Conservation (phyloP, 2,329 filamentous ascomycete genomes). For the Diaporthe sp. region DNA sequence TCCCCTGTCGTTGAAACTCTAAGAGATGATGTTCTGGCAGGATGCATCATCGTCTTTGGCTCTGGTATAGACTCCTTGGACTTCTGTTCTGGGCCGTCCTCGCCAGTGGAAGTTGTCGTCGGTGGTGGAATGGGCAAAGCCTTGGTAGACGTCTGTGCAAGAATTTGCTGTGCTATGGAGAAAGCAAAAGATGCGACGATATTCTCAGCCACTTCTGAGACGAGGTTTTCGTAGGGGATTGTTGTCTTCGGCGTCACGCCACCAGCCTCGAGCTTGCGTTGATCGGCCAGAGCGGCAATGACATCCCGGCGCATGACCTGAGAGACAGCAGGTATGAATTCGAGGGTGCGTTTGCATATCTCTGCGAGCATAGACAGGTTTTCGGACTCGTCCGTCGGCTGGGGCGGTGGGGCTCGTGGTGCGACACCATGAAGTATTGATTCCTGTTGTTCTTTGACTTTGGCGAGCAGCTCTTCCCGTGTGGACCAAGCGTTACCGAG, state of each 20-base stretch:
- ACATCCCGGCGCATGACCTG: constrained; percentile 86
- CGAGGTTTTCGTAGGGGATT: constrained; percentile 48
- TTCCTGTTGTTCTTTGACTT: constrained; percentile 73
- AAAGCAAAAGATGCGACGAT: constrained; percentile 84
- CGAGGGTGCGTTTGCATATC: constrained; percentile 83
- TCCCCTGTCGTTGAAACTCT: constrained; percentile 52
- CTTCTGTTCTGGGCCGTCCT: constrained; percentile 69
- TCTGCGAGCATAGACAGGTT: constrained; percentile 86
- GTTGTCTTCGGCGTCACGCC: constrained; percentile 43
- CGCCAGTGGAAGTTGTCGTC: constrained; percentile 55
- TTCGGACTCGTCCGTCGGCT: constrained; percentile 73
- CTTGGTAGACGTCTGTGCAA: constrained; percentile 80
- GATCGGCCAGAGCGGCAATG: constrained; percentile 67
- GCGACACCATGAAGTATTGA: constrained; percentile 69
- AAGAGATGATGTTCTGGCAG: constrained; percentile 73
- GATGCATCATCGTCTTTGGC: constrained; percentile 79
- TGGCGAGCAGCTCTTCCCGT: constrained; percentile 71
- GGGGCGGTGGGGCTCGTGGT: constrained; percentile 61
- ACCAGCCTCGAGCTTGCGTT: constrained; percentile 53
- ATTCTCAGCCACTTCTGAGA: constrained; percentile 74
- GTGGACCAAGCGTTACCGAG: constrained; percentile 81
- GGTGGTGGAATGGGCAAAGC: constrained; percentile 75
- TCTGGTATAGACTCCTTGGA: constrained; percentile 67
- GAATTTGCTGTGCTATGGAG: constrained; percentile 79
- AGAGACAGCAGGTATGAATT: constrained; percentile 86